Conservation (phyloP, 768 basidiomycete genomes). For the Rhodosporidiobolus odoratus region DNA sequence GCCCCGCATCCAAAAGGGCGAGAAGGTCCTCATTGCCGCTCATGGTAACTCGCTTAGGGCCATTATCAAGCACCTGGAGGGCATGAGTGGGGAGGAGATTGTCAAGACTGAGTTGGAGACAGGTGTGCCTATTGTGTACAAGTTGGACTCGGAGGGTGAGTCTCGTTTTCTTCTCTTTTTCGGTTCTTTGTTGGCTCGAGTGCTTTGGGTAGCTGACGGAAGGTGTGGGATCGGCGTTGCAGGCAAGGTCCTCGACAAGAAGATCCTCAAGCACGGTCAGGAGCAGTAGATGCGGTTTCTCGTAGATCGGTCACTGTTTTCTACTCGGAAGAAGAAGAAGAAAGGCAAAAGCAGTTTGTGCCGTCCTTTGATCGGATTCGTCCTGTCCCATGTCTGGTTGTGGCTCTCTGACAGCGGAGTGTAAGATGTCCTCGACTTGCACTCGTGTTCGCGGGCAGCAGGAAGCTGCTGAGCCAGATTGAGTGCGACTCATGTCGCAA, state of each 20-base stretch:
- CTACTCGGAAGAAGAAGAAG: too few relatives aligned
- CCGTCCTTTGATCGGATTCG: too few relatives aligned
- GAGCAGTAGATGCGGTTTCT: too few relatives aligned
- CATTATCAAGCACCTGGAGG: constrained; percentile 42
- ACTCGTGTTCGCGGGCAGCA: too few relatives aligned
- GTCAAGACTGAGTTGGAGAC: constrained; percentile 39
- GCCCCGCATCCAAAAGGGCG: constrained; percentile 36
- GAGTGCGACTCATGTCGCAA: too few relatives aligned
- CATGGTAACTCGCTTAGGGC: constrained; percentile 42
- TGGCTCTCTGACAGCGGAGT: too few relatives aligned
- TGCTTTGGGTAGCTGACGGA: neutral
- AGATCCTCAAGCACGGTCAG: constrained; percentile 36
- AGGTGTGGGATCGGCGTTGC: too few relatives aligned
- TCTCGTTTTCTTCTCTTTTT: neutral
- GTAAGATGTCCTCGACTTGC: too few relatives aligned
- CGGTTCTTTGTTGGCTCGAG: neutral
- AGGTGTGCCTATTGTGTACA: constrained; percentile 43
- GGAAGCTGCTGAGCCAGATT: too few relatives aligned
- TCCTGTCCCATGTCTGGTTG: too few relatives aligned
- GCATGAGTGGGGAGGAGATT: constrained; percentile 38
- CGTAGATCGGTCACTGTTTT: too few relatives aligned
- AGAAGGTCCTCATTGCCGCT: constrained; percentile 43
- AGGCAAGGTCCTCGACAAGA: constrained; percentile 39
- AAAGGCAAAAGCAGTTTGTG: too few relatives aligned
- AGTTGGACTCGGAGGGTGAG: constrained; percentile 30